Conservation (phyloP, 176 grass and related monocot genomes). For the Juncus inflexus region DNA sequence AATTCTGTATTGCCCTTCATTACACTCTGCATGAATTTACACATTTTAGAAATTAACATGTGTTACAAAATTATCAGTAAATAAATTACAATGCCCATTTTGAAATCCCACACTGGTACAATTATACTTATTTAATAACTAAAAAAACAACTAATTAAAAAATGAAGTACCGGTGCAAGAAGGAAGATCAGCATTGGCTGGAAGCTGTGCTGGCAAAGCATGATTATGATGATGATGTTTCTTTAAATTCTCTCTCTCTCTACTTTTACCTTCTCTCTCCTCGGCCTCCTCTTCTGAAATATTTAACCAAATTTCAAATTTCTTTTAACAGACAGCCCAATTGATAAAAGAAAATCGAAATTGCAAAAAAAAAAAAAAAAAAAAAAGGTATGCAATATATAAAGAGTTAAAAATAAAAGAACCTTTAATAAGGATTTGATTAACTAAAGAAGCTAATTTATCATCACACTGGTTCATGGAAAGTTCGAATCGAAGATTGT, state of each 20-base stretch:
- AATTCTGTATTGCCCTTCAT: conserved; percentile 50
- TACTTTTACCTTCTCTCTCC: conserved; percentile 9
- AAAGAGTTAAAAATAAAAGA: conserved; percentile 6
- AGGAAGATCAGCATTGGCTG: conserved; percentile 85
- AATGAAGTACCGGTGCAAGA: conserved; percentile 65
- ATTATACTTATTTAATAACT: not conserved
- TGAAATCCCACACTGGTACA: too few relatives aligned
- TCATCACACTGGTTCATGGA: conserved; percentile 78
- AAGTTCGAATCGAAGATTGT: conserved; percentile 86
- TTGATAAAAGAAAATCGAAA: not conserved
- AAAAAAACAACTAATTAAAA: conserved; percentile 9
- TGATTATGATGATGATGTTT: conserved; percentile 31
- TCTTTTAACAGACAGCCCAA: not conserved
- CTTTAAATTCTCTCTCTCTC: conserved; percentile 27
- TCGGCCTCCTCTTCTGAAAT: conserved; percentile 41
- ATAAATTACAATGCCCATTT: too few relatives aligned
- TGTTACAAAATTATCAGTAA: too few relatives aligned
- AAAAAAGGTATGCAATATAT: conserved; percentile 12
- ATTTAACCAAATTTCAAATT: conserved; percentile 4
- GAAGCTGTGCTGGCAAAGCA: conserved; percentile 53
- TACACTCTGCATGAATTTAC: conserved; percentile 49
- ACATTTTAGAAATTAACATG: too few relatives aligned
- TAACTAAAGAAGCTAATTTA: conserved; percentile 57
- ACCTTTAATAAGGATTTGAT: conserved; percentile 78
- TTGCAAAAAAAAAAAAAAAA: not conserved